Evolutionary conservation across 805 yeast species (phyloP).

Genomic region (Debaryomyces hansenii): DNA sequence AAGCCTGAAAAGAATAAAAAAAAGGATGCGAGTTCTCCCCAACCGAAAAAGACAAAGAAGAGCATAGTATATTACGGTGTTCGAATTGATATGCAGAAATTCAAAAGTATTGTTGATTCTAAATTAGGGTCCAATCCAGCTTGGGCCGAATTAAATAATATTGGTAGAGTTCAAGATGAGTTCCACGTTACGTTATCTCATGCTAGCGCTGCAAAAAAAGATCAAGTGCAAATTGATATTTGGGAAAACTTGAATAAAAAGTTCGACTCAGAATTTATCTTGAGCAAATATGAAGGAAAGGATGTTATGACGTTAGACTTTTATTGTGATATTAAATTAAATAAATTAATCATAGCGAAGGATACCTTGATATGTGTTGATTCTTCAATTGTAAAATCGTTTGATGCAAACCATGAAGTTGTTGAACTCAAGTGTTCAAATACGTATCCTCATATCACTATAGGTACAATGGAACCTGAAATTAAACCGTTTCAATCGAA

Average conservation of each 20-base stretch:
- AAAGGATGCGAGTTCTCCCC: not conserved
- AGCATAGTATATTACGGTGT: slow-evolving; percentile 11
- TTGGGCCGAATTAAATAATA: slow-evolving; percentile 25
- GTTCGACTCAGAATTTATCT: slow-evolving; percentile 1
- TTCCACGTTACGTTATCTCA: slow-evolving; percentile 75
- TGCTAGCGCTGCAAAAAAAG: slow-evolving; percentile 10
- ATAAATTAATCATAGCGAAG: slow-evolving; percentile 48
- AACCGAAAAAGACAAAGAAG: slow-evolving; percentile 4
- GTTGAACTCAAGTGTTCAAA: slow-evolving; percentile 10
- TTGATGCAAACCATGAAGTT: slow-evolving; percentile 1
- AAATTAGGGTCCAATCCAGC: slow-evolving; percentile 8
- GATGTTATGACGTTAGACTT: slow-evolving; percentile 12
- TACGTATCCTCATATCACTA: slow-evolving; percentile 61
- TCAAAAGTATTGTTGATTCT: slow-evolving; percentile 2
- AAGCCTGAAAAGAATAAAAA: slow-evolving; percentile 1
- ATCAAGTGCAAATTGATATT: slow-evolving; percentile 14
- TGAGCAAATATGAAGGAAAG: slow-evolving; percentile 11
- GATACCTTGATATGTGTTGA: slow-evolving; percentile 53
- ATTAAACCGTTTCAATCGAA: slow-evolving; percentile 58
- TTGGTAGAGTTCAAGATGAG: slow-evolving; percentile 45
- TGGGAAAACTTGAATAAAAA: slow-evolving; percentile 16
- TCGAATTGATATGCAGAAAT: slow-evolving; percentile 4
- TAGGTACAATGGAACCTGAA: slow-evolving; percentile 54
- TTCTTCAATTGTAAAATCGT: slow-evolving; percentile 34
- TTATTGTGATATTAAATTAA: slow-evolving; percentile 41